phyloP scores from a whole-genome alignment of 805 yeast species.

The Saturnispora quitensis region DNA sequence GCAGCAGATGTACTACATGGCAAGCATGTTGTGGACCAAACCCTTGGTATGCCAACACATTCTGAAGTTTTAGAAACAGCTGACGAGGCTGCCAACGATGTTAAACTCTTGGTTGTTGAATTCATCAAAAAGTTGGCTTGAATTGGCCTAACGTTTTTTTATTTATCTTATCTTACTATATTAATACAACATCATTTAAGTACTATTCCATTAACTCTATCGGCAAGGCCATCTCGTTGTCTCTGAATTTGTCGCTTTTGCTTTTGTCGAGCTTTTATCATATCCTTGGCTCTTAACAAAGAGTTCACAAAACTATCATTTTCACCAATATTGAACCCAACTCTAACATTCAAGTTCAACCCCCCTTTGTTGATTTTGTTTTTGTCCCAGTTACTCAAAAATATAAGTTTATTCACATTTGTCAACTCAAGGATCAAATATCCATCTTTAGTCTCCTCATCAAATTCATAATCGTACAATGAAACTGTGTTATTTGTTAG shows the following conservation, averaged over 20 bases:
- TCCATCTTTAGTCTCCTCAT: constrained; percentile 47
- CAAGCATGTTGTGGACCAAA: constrained; percentile 27
- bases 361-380: constrained; percentile 26
- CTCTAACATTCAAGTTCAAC: constrained; percentile 25
- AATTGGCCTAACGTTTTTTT: background rate
- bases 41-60: constrained; percentile 79
- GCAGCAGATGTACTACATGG: constrained; percentile 38
- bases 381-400: constrained; percentile 38
- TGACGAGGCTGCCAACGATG: constrained; percentile 70
- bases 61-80: constrained; percentile 87
- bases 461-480: constrained; percentile 75
- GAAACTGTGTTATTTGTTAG: constrained; percentile 48
- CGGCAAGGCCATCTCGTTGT: background rate
- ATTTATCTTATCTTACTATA: background rate
- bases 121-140: constrained; percentile 31
- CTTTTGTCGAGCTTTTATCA: constrained; percentile 26
- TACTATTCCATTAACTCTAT: background rate
- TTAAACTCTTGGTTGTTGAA: constrained; percentile 57
- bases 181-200: background rate
- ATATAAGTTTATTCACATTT: constrained; percentile 47
- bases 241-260: constrained; percentile 6
- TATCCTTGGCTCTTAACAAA: constrained; percentile 53
- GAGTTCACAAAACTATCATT: constrained; percentile 62
- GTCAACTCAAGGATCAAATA: constrained; percentile 56
- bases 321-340: constrained; percentile 36